A percentile compares a stretch with the other conserved stretches of the same genome.
Conservation (phyloP, 495 filamentous ascomycete species). For the Trichocladium uniseriatum region DNA sequence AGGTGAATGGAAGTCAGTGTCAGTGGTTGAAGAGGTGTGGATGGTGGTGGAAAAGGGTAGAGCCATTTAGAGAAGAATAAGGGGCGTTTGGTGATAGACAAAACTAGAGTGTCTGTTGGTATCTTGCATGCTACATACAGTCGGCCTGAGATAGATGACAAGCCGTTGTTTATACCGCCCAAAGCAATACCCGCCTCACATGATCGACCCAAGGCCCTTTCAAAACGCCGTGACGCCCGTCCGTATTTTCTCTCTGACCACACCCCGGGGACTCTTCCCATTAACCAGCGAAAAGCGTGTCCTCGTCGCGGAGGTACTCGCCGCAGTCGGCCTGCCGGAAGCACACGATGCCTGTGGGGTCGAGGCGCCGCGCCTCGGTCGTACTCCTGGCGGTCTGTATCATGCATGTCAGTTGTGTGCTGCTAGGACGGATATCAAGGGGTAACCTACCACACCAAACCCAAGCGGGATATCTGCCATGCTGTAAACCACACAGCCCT, state of each 20-base stretch:
- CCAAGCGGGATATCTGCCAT: conserved; percentile 74
- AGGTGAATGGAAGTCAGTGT: too few species aligned
- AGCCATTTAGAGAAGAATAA: neutral
- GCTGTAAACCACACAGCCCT: conserved; percentile 62
- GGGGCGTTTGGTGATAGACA: neutral
- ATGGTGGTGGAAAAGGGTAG: neutral
- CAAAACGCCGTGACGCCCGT: conserved; percentile 21
- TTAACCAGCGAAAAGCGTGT: conserved; percentile 44
- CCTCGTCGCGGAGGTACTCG: conserved; percentile 80
- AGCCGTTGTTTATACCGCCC: neutral
- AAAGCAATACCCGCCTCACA: neutral
- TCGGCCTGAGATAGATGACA: too few species aligned
- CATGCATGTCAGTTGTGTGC: neutral
- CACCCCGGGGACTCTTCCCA: neutral
- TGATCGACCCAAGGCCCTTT: conserved; percentile 1
- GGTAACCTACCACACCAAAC: conserved; percentile 44
- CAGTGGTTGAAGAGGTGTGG: too few species aligned
- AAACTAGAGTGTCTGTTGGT: conserved; percentile 3
- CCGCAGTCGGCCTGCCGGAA: conserved; percentile 87
- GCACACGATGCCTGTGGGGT: conserved; percentile 77
- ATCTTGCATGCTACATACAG: conserved; percentile 3
- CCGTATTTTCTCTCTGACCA: conserved; percentile 5
- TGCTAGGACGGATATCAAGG: neutral
- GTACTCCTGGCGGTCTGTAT: conserved; percentile 59
- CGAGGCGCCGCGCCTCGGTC: conserved; percentile 66